A percentile compares a stretch with the other conserved stretches of the same genome.
Conservation (phyloP, 1,284 basidiomycete genomes). For the Ceratobasidium sp. region DNA sequence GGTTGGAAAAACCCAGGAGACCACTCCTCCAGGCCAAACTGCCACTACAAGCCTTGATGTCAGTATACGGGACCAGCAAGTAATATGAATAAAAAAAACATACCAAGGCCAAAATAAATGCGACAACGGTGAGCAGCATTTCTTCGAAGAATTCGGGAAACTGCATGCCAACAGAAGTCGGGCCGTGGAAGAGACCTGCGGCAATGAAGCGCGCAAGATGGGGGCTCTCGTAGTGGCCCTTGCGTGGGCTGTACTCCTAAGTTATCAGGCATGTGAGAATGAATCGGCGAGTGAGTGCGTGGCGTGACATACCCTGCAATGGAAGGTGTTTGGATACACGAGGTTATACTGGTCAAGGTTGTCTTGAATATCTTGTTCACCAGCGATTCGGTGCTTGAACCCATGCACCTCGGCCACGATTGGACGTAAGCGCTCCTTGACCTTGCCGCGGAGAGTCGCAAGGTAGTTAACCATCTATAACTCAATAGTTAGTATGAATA, state of each 20-base stretch:
- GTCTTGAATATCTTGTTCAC: background rate
- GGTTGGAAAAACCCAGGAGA: background rate
- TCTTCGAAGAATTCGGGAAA: conserved; percentile 13
- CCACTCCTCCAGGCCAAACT: conserved; percentile 29
- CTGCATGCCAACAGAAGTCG: background rate
- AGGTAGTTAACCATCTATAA: background rate
- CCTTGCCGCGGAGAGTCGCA: background rate
- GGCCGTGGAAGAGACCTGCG: background rate
- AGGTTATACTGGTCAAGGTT: background rate
- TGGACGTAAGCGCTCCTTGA: background rate
- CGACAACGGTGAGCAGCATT: background rate
- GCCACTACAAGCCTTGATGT: background rate
- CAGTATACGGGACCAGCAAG: background rate
- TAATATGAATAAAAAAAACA: background rate
- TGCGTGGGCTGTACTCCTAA: background rate
- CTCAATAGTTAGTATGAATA: background rate
- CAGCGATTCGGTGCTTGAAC: background rate
- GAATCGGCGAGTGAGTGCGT: too few relatives aligned
- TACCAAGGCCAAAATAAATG: conserved; percentile 1
- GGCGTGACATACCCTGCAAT: background rate
- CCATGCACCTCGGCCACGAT: background rate
- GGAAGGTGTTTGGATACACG: background rate
- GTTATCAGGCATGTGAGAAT: background rate
- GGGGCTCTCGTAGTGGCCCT: conserved; percentile 17
- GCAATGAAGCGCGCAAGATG: background rate